These are phyloP conservation scores for Magnusiomyces clavatus DNA, from an alignment of 1,139 yeast genomes.

Conservation along the genomic window DNA sequence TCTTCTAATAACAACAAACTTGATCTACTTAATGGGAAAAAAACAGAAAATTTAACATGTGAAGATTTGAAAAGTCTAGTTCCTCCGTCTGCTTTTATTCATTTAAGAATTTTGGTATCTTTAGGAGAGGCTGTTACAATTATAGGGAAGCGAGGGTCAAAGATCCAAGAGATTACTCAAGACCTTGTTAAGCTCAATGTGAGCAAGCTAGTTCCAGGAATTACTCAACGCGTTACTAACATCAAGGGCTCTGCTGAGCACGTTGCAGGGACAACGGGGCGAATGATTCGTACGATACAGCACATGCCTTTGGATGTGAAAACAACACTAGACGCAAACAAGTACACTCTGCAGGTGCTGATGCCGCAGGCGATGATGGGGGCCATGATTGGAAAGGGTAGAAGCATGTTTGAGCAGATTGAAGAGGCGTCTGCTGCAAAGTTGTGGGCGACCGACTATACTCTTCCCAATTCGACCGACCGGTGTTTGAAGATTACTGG, in stretches of 20 bases:
- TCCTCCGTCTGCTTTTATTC: constrained; percentile 45
- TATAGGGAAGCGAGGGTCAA: constrained; percentile 75
- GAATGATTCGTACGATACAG: constrained; percentile 57
- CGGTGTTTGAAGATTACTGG: constrained; percentile 66
- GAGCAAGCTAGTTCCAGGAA: constrained; percentile 67
- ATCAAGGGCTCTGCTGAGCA: constrained; percentile 72
- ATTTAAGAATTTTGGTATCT: constrained; percentile 64
- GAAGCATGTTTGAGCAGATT: constrained; percentile 68
- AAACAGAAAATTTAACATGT: too few species aligned
- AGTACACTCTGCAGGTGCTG: constrained; percentile 51
- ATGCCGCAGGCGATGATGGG: constrained; percentile 82
- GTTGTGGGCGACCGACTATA: constrained; percentile 67
- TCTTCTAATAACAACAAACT: neutral
- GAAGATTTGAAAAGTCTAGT: too few species aligned
- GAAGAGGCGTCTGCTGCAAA: constrained; percentile 79
- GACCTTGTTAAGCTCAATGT: constrained; percentile 60
- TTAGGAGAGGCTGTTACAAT: constrained; percentile 71
- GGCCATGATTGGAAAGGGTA: constrained; percentile 72
- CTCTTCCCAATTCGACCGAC: constrained; percentile 75
- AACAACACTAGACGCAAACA: constrained; percentile 47
- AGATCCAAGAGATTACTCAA: constrained; percentile 57
- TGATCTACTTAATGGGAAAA: too few species aligned
- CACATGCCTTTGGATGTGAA: constrained; percentile 65
- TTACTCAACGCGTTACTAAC: constrained; percentile 69
- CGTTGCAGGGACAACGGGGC: constrained; percentile 77